Conservation (phyloP, 1,139 yeast genomes). For the Nakaseomyces bracarensis region DNA sequence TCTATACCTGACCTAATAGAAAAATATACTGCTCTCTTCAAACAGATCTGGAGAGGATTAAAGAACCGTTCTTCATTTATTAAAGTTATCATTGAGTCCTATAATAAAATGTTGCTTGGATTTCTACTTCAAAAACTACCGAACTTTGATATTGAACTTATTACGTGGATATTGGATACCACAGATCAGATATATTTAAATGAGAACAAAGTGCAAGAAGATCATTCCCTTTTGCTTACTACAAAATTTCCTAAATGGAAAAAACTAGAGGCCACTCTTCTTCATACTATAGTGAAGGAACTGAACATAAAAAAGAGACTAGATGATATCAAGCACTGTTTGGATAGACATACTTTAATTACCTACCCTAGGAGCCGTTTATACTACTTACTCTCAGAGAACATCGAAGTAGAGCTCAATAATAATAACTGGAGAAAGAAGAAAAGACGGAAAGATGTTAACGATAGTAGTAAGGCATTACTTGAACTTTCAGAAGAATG, state of each 20-base stretch:
- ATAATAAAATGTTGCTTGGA: conserved; percentile 14
- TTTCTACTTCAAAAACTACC: conserved; percentile 15
- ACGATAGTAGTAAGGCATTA: background rate
- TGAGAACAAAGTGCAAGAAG: conserved; percentile 7
- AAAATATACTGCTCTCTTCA: conserved; percentile 14
- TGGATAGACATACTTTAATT: background rate
- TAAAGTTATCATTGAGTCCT: conserved; percentile 12
- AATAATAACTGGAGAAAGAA: conserved; percentile 7
- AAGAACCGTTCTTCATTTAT: conserved; percentile 13
- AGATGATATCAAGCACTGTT: background rate
- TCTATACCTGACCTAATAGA: conserved; percentile 10
- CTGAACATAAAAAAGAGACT: background rate
- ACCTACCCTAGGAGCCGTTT: background rate
- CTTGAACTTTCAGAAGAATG: conserved; percentile 9
- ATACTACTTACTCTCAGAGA: background rate
- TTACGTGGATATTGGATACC: conserved; percentile 16
- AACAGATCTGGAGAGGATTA: conserved; percentile 20
- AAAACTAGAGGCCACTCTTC: conserved; percentile 7
- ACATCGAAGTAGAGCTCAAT: background rate
- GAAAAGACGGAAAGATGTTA: background rate
- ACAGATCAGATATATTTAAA: background rate
- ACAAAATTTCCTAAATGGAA: conserved; percentile 11
- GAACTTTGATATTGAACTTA: conserved; percentile 19
- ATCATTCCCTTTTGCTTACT: conserved; percentile 6
- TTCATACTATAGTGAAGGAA: background rate